Evolutionary conservation across 306 rosid genomes (phyloP).

Genomic region (Chamaecrista fasciculata): DNA sequence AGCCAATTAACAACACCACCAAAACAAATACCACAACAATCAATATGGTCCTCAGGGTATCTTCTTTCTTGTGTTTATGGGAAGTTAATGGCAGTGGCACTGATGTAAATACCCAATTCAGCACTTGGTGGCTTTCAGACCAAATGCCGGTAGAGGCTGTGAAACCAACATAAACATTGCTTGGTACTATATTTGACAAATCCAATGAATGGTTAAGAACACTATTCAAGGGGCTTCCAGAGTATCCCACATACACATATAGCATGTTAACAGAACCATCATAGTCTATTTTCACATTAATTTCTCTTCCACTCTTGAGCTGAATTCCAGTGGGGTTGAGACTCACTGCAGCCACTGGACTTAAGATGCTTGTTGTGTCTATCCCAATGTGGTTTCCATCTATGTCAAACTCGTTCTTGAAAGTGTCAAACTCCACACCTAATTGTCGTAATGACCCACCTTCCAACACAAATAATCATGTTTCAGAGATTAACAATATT

Average conservation of each 20-base stretch:
- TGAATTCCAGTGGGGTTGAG: constrained; percentile 36
- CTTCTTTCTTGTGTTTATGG: background rate
- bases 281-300: constrained; percentile 46
- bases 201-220: constrained; percentile 40
- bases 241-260: constrained; percentile 40
- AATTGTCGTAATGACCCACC: constrained; percentile 44
- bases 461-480: constrained; percentile 20
- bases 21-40: constrained; percentile 28
- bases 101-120: constrained; percentile 57
- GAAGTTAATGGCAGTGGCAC: constrained; percentile 37
- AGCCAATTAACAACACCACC: constrained; percentile 7
- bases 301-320: constrained; percentile 54
- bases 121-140: constrained; percentile 43
- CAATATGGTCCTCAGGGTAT: constrained; percentile 32
- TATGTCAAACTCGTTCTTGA: constrained; percentile 53
- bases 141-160: constrained; percentile 44
- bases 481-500: background rate
- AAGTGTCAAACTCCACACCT: constrained; percentile 54
- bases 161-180: constrained; percentile 55
- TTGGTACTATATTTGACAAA: constrained; percentile 36
- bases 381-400: constrained; percentile 56
- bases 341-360: constrained; percentile 40
- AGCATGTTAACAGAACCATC: constrained; percentile 43
- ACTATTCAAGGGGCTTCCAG: constrained; percentile 27
- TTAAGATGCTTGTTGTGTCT: constrained; percentile 43